A percentile compares a stretch with the other conserved stretches of the same genome.
Conservation (phyloP, 768 basidiomycete species). For the Royoungia palumana region DNA sequence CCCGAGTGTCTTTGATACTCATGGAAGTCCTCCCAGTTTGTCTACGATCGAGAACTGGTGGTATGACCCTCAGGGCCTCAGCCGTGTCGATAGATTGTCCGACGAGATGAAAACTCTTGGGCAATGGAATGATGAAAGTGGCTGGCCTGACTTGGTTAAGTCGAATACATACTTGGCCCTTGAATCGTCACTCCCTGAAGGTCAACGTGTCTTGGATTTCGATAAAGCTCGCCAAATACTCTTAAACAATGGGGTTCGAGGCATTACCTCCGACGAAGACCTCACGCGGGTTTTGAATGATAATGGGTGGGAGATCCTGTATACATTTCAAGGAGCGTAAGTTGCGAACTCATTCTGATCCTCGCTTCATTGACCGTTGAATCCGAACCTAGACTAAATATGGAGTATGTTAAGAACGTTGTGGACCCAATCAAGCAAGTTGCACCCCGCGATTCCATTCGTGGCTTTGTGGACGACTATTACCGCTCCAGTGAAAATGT, state of each 20-base stretch:
- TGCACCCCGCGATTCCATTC: constrained; percentile 33
- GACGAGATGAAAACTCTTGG: constrained; percentile 32
- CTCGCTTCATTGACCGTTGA: constrained; percentile 8
- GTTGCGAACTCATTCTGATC: constrained; percentile 6
- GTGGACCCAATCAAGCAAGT: constrained; percentile 37
- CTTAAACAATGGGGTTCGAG: constrained; percentile 8
- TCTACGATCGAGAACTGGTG: constrained; percentile 37
- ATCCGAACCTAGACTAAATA: constrained; percentile 31
- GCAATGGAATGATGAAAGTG: constrained; percentile 24
- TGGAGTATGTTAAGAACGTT: constrained; percentile 44
- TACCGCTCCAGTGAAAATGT: constrained; percentile 34
- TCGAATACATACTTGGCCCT: constrained; percentile 19
- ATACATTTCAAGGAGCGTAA: constrained; percentile 41
- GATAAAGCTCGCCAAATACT: constrained; percentile 23
- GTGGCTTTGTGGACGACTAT: constrained; percentile 42
- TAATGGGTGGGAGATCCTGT: constrained; percentile 35
- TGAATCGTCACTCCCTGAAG: constrained; percentile 16
- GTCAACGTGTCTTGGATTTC: constrained; percentile 20
- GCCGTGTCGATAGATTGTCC: constrained; percentile 38
- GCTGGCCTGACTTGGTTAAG: constrained; percentile 23
- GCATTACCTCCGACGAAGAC: constrained; percentile 26
- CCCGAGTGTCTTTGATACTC: constrained; percentile 26
- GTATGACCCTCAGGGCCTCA: constrained; percentile 37
- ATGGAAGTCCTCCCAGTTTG: constrained; percentile 24
- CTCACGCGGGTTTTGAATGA: constrained; percentile 29